Evolutionary conservation across 352 stramenopile genomes (phyloP), one percentile per base, ranked within the genome.

Genomic region (Pythium aquatile): DNA sequence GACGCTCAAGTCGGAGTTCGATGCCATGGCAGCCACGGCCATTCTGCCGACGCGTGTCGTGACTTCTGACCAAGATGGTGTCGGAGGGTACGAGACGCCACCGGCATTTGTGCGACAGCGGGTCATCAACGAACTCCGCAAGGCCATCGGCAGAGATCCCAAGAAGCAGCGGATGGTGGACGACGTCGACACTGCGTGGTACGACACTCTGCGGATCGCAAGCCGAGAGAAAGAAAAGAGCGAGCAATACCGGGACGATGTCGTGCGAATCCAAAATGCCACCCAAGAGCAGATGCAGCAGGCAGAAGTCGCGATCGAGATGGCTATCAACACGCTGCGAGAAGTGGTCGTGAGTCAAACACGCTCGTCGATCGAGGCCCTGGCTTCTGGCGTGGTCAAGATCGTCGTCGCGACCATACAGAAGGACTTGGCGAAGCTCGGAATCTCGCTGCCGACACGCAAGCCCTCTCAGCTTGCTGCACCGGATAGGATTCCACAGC

Each of bases 231-330:
- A 54, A 7, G 24, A 65, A n/a, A 3, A 42, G 6, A 10, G 48
- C 48, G 20, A 16, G 55, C 6, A 24, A 28, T 14, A 26, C 7
- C 65, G 39, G 0, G 30, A 64, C 20, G 58, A 72, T n/a, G 17
- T 67, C 2, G 11, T n/a, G 1, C 39, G 52, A 16, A 56, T 66
- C 14, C 52, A 47, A 13, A 70, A 65, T 9, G 28, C 52, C 5
- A 63, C 58, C 1, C 32, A 37, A 2, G 37, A n/a, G 35, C 58
- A 47, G 28, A 20, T 52, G 1, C 26, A 33, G 3, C 14, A 70
- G 2, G 17, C 54, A 26, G 16, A 58, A 32, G 28, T 5, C 10
- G 30, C 42, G 17, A 42, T 70, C 3, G 7, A 42, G 20, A 10
- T 3, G 7, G 54, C 44, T 0, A 52, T 56, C 6, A 30, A 26